phyloP scores from a whole-genome alignment of 73 alveolate genomes.

The Stentor coeruleus region DNA sequence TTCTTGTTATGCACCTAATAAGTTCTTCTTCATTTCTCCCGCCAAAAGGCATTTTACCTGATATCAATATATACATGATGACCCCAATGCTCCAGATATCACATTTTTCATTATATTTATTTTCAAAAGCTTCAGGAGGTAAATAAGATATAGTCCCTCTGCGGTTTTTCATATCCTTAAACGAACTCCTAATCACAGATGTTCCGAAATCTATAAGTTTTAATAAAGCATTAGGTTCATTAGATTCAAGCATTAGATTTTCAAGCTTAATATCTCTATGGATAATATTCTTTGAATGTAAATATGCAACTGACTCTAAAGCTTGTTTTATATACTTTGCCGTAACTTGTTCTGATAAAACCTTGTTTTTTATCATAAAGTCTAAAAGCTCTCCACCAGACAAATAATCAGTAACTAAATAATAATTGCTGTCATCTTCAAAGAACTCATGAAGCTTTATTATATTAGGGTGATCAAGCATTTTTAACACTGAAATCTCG shows the following conservation, averaged over 20 bases:
- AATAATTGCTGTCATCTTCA: conserved; percentile 76
- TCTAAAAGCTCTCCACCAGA: conserved; percentile 83
- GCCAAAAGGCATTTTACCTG: conserved; percentile 94
- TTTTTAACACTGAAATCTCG: not conserved
- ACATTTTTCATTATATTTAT: conserved; percentile 77
- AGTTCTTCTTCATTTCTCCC: conserved; percentile 80
- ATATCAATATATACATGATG: conserved; percentile 79
- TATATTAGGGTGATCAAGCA: conserved; percentile 73
- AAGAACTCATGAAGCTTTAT: conserved; percentile 82
- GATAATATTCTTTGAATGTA: conserved; percentile 66
- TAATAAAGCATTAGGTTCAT: conserved; percentile 51
- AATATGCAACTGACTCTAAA: conserved; percentile 65
- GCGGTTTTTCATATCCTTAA: conserved; percentile 65
- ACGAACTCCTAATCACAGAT: conserved; percentile 58
- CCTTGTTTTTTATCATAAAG: conserved; percentile 63
- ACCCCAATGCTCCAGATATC: conserved; percentile 98
- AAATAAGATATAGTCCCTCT: conserved; percentile 89
- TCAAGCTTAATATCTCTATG: conserved; percentile 84
- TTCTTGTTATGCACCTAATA: conserved; percentile 59
- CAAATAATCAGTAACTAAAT: conserved; percentile 75
- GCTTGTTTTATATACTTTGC: conserved; percentile 66
- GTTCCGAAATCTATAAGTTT: conserved; percentile 96
- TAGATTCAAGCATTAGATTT: conserved; percentile 65
- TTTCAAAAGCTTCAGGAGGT: conserved; percentile 85
- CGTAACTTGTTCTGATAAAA: conserved; percentile 67